Evolutionary conservation across 2,329 filamentous ascomycete genomes (phyloP), one percentile per base, ranked within the genome.

Genomic region (Rutstroemia sp.): DNA sequence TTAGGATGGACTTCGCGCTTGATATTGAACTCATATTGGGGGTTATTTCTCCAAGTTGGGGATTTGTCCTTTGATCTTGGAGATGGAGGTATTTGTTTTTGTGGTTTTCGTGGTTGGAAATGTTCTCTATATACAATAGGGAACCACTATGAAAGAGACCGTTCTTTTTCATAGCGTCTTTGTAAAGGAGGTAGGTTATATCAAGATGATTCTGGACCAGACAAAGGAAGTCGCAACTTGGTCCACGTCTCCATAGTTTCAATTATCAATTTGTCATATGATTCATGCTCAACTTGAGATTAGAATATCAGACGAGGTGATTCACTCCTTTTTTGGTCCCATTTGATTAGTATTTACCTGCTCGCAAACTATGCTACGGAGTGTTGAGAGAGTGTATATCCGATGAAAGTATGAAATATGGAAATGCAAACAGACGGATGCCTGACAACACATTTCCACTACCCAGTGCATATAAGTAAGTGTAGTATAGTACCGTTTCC

Each of bases 21-120:
- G 25, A 25, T 44, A 55, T 36, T 27, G 53, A 50, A 50, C 39
- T 16, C 53, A 55, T 55, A 36, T 47, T 48, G 36, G 45, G 27
- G 19, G 17, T 42, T 50, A 30, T 9, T 30, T 34, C 38, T 42
- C 34, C 8, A 25, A 23, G 23, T 21, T 54, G 25, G 17, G 9
- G 36, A 39, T 44, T 17, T 53, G 34, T 48, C 17, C 50, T 47
- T 39, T 17, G 7, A 21, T 23, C 5, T 36, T 5, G 19, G 25
- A 25, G 40, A 12, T 30, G 6, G 23, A 44, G 10, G 42, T 21
- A 21, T 23, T 23, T 46, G 17, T 5, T 46, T 46, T 46, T 25
- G 39, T 42, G 30, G 39, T n/a, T 42, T 42, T 42, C 17, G 17
- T 42, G 17, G 19, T 42, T 42, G 16, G 16, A 14, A 19, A 42